Conservation (phyloP, 805 yeast species). For the Candida multigemmis region DNA sequence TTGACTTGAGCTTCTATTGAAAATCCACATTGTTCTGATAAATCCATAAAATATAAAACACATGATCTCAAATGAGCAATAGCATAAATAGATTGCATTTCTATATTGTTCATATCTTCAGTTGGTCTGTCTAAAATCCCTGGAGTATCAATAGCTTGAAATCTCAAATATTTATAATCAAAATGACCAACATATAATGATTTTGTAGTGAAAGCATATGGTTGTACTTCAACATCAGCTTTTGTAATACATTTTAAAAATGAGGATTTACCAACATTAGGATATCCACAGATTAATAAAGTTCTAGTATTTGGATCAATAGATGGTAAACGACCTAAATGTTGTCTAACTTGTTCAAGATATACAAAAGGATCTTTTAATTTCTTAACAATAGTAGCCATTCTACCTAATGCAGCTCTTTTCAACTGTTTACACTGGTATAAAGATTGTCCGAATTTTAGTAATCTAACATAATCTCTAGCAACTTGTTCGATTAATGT, state of each 20-base stretch:
- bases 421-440: constrained; percentile 98
- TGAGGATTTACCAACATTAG: constrained; percentile 98
- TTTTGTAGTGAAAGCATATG: constrained; percentile 98
- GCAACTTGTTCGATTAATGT: constrained; percentile 92
- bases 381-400: constrained; percentile 97
- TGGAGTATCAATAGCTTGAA: constrained; percentile 99
- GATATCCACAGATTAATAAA: constrained; percentile 94
- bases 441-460: constrained; percentile 95
- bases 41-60: constrained; percentile 95
- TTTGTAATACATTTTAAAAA: constrained; percentile 89
- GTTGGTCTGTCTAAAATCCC: constrained; percentile 98
- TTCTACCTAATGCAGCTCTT: constrained; percentile 98
- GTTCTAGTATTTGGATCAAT: constrained; percentile 99
- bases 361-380: constrained; percentile 89
- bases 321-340: constrained; percentile 94
- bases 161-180: constrained; percentile 93
- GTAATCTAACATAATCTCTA: constrained; percentile 86
- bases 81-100: constrained; percentile 98
- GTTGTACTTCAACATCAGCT: constrained; percentile 98
- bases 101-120: constrained; percentile 99
- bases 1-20: constrained; percentile 95
- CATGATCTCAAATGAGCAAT: constrained; percentile 97
- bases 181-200: constrained; percentile 97
- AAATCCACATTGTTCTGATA: constrained; percentile 98
- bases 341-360: constrained; percentile 98